Evolutionary conservation across 1,284 basidiomycete genomes (phyloP).

Genomic region (Sparassis latifolia): DNA sequence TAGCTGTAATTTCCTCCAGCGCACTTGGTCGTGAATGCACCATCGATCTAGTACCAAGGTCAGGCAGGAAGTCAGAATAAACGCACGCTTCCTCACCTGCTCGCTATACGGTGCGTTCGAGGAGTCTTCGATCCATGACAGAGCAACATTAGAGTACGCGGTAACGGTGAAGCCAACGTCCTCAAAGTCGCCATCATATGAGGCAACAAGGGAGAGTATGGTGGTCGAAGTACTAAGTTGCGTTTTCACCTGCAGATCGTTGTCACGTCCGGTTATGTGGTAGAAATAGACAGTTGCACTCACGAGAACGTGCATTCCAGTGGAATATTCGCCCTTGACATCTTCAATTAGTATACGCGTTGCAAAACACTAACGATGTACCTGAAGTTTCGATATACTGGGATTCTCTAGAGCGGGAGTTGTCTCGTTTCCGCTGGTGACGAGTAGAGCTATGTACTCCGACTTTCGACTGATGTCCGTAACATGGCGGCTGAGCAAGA

Average conservation of each 20-base stretch:
- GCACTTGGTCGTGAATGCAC: conserved; percentile 60
- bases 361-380: conserved; percentile 2
- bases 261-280: not conserved
- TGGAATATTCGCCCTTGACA: conserved; percentile 66
- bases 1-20: conserved; percentile 80
- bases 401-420: not conserved
- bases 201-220: conserved; percentile 47
- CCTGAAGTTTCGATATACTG: conserved; percentile 15
- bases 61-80: too few species aligned
- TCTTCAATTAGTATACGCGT: conserved; percentile 1
- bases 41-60: conserved; percentile 42
- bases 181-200: conserved; percentile 55
- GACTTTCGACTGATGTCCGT: conserved; percentile 45
- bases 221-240: conserved; percentile 31
- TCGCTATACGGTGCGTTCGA: conserved; percentile 35
- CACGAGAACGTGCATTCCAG: conserved; percentile 73
- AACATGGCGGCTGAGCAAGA: conserved; percentile 78
- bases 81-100: conserved; percentile 27
- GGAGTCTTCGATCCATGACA: conserved; percentile 45
- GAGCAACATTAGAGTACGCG: conserved; percentile 41
- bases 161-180: conserved; percentile 62
- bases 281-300: conserved; percentile 10
- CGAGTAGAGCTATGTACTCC: conserved; percentile 73
- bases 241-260: conserved; percentile 27
- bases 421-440: conserved; percentile 34